Base-by-base conservation (phyloP, 2,329 filamentous ascomycete genomes). In the Aspergillus quadrilineatus region DNA sequence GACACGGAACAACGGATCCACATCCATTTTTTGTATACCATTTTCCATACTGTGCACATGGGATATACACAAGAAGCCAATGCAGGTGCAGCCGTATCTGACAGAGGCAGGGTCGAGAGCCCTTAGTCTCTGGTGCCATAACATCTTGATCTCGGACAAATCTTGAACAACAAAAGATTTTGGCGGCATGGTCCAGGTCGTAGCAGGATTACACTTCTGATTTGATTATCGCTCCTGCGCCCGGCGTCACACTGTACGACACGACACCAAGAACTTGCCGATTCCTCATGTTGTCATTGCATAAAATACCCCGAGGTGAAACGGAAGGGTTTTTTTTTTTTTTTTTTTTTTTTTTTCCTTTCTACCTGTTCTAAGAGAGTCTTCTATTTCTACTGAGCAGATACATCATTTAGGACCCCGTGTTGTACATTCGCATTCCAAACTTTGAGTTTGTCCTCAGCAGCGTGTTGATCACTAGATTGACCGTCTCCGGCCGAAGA, bases 391-490 rank as follows among this genome's bases (percentile, higher is more conserved):
- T 22, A 22, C 22, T 22, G 22, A 22, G 22, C 2, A 5, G 22
- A 37, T 37, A 26, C 26, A 26, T 9, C 7, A 3, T 2, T 52
- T 76, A 82, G 15, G 34, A 47, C 5, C 51, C 51, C 4, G 43
- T 53, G 14, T 42, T 53, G 8, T 47, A 47, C 43, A 53, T 12
- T 26, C 42, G 51, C 51, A 53, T 47, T 12, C 29, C 43, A n/a
- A 53, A 53, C 42, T 47, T 53, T 5, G 51, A 53, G 5, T 53
- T 47, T 4, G 32, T 32, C n/a, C 22, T 26, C 10, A 53, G n/a
- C 32, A 53, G 26, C 14, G 51, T 47, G 26, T 53, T 34, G 4
- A 53, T 42, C 22, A 53, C 51, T 2, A 53, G 51, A 6, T 41
- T 47, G 4, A 53, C 51, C n/a, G 51, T 47, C 30, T 53, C 51